phyloP scores from a whole-genome alignment of 2,329 filamentous ascomycete genomes.

The Diaporthe caulivora region DNA sequence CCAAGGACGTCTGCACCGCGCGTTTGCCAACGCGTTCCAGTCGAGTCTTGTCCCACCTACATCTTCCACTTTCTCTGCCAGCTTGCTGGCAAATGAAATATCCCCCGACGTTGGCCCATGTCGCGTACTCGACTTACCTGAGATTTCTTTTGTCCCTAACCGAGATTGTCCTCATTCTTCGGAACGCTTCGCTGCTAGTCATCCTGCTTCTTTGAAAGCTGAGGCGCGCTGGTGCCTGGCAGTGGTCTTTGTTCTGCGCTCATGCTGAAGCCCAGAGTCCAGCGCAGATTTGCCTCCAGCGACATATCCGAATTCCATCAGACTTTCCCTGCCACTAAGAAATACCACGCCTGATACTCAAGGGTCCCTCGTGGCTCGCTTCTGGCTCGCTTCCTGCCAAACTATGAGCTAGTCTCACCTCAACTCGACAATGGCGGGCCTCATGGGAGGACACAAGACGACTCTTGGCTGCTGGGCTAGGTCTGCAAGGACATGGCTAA shows the following conservation, averaged over 20 bases:
- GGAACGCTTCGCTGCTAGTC: neutral
- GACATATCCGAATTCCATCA: neutral
- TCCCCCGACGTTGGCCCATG: neutral
- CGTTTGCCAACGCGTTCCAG: neutral
- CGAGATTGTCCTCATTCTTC: neutral
- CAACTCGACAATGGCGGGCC: neutral
- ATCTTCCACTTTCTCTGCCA: neutral
- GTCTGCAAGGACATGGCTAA: neutral
- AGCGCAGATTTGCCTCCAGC: neutral
- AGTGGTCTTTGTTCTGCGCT: neutral
- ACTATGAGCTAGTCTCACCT: neutral
- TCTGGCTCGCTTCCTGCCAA: neutral
- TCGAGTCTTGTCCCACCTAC: too few species aligned
- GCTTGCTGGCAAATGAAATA: neutral
- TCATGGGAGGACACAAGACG: neutral
- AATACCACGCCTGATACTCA: neutral
- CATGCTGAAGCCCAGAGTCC: neutral
- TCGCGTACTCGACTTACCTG: neutral
- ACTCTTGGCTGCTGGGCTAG: too few species aligned
- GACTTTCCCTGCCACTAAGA: neutral
- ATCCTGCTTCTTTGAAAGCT: neutral
- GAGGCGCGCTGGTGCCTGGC: neutral
- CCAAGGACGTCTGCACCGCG: neutral
- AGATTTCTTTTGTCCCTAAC: too few species aligned
- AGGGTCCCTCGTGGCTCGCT: too few species aligned